Percentiles rank a stretch among this genome's conserved stretches.
phyloP scores from a whole-genome alignment of 2,329 filamentous ascomycete species.

The Ramichloridium luteum region DNA sequence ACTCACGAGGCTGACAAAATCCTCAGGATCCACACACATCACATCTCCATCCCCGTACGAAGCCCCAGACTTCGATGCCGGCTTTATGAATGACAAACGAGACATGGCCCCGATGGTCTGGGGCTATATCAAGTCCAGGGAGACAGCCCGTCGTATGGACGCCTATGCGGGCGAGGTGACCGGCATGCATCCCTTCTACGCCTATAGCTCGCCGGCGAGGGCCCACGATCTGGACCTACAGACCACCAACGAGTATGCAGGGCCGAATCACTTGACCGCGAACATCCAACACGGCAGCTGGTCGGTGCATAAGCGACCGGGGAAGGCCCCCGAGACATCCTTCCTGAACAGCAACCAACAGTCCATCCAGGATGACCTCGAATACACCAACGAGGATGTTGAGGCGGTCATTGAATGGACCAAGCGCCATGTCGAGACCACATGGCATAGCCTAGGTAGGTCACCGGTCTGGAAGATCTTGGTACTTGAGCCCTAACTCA shows the following conservation, averaged over 20 bases:
- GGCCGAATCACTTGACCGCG: constrained; percentile 57
- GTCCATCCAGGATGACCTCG: constrained; percentile 48
- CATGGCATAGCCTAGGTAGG: constrained; percentile 49
- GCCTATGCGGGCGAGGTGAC: constrained; percentile 62
- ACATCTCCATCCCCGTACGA: too few relatives aligned
- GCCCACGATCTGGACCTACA: constrained; percentile 61
- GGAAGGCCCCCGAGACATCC: constrained; percentile 37
- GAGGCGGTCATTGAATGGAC: constrained; percentile 53
- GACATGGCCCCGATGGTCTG: constrained; percentile 79
- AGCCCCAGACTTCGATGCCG: constrained; percentile 56
- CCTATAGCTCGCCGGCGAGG: constrained; percentile 55
- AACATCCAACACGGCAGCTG: constrained; percentile 53
- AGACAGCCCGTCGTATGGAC: constrained; percentile 66
- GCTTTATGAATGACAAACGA: constrained; percentile 72
- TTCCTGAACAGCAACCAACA: constrained; percentile 54
- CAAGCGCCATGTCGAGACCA: constrained; percentile 60
- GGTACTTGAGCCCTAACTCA: too few relatives aligned
- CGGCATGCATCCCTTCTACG: constrained; percentile 47
- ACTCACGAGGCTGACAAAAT: too few relatives aligned
- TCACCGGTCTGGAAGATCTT: too few relatives aligned
- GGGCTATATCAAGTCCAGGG: constrained; percentile 72
- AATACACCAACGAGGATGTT: constrained; percentile 53
- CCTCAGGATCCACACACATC: too few relatives aligned
- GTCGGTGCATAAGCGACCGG: constrained; percentile 29
- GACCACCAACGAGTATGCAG: constrained; percentile 64